A percentile compares a stretch with the other conserved stretches of the same genome.
These are phyloP conservation scores for Herpotrichia juniperi DNA, from an alignment of 2,329 filamentous ascomycete species.

Conservation along the genomic window DNA sequence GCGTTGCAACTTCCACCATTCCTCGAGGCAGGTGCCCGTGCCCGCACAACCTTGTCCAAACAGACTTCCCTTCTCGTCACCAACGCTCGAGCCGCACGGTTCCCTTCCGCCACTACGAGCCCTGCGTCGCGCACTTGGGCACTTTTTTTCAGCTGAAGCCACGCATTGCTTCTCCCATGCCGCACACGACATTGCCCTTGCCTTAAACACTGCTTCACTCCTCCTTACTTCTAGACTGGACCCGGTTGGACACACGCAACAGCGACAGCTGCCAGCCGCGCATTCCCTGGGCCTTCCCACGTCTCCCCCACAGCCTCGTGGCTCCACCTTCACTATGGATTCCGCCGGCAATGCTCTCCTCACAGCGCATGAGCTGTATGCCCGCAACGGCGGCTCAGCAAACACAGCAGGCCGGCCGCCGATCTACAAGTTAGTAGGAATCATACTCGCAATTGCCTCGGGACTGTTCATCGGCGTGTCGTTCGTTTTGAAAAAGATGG, in stretches of 20 bases:
- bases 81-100: background rate
- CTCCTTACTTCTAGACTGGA: background rate
- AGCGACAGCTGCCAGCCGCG: background rate
- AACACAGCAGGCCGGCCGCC: slow-evolving; percentile 53
- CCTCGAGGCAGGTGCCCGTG: slow-evolving; percentile 2
- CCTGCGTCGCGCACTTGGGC: background rate
- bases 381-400: slow-evolving; percentile 49
- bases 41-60: slow-evolving; percentile 7
- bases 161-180: slow-evolving; percentile 3
- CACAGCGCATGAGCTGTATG: slow-evolving; percentile 52
- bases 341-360: slow-evolving; percentile 44
- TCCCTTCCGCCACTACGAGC: slow-evolving; percentile 7
- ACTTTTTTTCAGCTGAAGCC: slow-evolving; percentile 5
- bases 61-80: slow-evolving; percentile 14
- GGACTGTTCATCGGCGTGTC: slow-evolving; percentile 93
- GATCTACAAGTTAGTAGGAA: slow-evolving; percentile 83
- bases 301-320: background rate
- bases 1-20: background rate
- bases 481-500: slow-evolving; percentile 94
- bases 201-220: background rate
- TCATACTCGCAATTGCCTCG: slow-evolving; percentile 82
- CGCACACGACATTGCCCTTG: slow-evolving; percentile 1
- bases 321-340: slow-evolving; percentile 49
- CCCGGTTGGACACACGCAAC: background rate
- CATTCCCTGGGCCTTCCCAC: background rate